phyloP scores from a whole-genome alignment of 176 grass and related monocot species.

The Avena atlantica region DNA sequence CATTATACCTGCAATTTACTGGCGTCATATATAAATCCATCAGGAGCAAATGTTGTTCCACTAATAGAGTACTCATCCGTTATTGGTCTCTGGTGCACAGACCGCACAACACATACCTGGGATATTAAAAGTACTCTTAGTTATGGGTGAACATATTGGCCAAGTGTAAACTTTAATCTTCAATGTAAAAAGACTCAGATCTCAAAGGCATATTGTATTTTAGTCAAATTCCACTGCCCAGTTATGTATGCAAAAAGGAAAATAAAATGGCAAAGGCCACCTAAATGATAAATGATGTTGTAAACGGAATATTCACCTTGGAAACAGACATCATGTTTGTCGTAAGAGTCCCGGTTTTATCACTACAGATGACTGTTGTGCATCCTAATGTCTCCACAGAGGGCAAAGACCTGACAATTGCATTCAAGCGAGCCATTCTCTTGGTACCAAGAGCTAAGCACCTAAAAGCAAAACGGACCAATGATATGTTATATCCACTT shows the following conservation, averaged over 20 bases:
- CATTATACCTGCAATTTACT: constrained; percentile 71
- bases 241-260: constrained; percentile 27
- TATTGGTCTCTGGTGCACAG: constrained; percentile 79
- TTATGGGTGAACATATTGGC: constrained; percentile 2
- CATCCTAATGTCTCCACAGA: constrained; percentile 98
- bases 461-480: constrained; percentile 52
- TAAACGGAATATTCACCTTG: constrained; percentile 63
- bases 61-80: constrained; percentile 87
- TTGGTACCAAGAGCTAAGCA: constrained; percentile 99
- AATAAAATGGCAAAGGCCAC: constrained; percentile 27
- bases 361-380: constrained; percentile 98
- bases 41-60: constrained; percentile 97
- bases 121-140: constrained; percentile 40
- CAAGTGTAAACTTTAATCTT: constrained; percentile 17
- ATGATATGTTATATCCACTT: constrained; percentile 29
- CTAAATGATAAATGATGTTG: constrained; percentile 32
- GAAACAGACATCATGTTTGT: constrained; percentile 99
- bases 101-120: constrained; percentile 90
- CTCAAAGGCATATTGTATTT: constrained; percentile 3
- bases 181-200: neutral
- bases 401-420: constrained; percentile 93
- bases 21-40: constrained; percentile 92
- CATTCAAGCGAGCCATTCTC: constrained; percentile 97
- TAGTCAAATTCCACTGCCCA: neutral
- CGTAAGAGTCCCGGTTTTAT: constrained; percentile 97